phyloP scores from a whole-genome alignment of 768 basidiomycete species.

The Lactarius hengduanensis region DNA sequence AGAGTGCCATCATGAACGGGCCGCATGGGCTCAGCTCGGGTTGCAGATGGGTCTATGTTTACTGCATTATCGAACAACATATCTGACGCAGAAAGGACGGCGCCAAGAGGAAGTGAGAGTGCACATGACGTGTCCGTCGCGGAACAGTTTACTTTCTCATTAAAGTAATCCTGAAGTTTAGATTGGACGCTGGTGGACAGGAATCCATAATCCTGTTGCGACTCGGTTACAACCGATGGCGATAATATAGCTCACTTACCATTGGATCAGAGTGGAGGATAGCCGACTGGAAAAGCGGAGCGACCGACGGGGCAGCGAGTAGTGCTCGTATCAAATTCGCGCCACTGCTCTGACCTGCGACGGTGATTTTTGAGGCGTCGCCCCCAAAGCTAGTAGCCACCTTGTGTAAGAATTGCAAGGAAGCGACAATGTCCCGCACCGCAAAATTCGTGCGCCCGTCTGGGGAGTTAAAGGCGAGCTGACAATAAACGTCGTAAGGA shows the following conservation, averaged over 20 bases:
- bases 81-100: conserved; percentile 54
- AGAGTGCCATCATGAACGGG: conserved; percentile 67
- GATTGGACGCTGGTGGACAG: conserved; percentile 53
- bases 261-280: conserved; percentile 89
- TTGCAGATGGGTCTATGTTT: conserved; percentile 52
- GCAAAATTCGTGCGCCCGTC: conserved; percentile 69
- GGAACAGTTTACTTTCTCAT: conserved; percentile 46
- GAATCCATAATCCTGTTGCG: conserved; percentile 67
- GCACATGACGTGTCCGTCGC: conserved; percentile 50
- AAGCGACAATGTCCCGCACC: conserved; percentile 64
- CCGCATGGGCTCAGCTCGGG: conserved; percentile 57
- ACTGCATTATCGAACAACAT: conserved; percentile 45
- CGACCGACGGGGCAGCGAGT: conserved; percentile 68
- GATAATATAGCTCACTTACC: conserved; percentile 41
- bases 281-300: conserved; percentile 68
- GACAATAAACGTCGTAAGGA: conserved; percentile 18
- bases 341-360: conserved; percentile 84
- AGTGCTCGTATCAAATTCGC: conserved; percentile 76
- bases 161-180: conserved; percentile 54
- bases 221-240: not conserved
- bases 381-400: conserved; percentile 67
- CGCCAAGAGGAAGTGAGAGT: conserved; percentile 45
- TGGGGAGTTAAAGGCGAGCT: conserved; percentile 78
- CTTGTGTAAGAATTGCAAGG: conserved; percentile 58
- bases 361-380: conserved; percentile 57